Evolutionary conservation across 306 rosid species (phyloP).

Genomic region (Rosa rugosa): DNA sequence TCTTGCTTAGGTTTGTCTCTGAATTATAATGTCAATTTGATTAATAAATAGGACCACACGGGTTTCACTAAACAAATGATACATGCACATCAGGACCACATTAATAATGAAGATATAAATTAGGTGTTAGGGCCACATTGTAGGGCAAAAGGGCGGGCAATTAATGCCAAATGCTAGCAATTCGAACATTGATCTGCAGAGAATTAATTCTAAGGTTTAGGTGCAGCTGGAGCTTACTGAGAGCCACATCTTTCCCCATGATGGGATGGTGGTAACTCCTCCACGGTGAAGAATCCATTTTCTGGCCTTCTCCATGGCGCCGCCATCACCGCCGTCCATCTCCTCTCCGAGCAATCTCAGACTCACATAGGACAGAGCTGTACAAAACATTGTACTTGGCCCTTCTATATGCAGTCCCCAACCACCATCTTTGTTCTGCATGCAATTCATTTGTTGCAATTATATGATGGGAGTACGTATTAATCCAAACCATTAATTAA

Average conservation of each 20-base stretch:
- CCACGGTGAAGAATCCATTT: constrained; percentile 71
- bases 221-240: constrained; percentile 46
- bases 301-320: constrained; percentile 49
- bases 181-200: background rate
- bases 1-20: no score
- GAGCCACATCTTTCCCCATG: constrained; percentile 87
- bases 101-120: background rate
- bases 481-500: no score
- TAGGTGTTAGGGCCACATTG: background rate
- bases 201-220: background rate
- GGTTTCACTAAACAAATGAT: background rate
- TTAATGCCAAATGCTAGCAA: background rate
- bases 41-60: no score
- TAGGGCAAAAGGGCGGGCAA: background rate
- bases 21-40: no score
- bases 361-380: constrained; percentile 51
- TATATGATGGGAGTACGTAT: no score
- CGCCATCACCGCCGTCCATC: constrained; percentile 47
- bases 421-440: constrained; percentile 69
- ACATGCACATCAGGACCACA: background rate
- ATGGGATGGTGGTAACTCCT: constrained; percentile 59
- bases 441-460: background rate
- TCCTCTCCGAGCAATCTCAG: constrained; percentile 70
- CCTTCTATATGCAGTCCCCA: constrained; percentile 95
- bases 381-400: constrained; percentile 67